Evolutionary conservation across 495 filamentous ascomycete genomes (phyloP), one percentile per base, ranked within the genome.

Genomic region (Trichoderma erinaceum): DNA sequence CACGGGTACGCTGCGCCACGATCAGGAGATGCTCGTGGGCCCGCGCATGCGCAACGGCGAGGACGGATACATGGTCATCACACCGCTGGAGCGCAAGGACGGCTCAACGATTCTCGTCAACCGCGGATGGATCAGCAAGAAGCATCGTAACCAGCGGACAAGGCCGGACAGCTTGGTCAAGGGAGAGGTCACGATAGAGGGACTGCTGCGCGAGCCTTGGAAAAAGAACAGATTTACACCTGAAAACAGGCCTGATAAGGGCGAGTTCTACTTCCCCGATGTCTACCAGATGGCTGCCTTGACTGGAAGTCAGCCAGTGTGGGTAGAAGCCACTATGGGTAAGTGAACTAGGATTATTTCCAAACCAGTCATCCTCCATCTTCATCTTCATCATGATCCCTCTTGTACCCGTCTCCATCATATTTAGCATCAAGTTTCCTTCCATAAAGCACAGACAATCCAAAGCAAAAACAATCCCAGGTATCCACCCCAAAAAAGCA

Each of bases 171-270:
- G 85, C 4, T 68, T 97, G 66, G 87, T 87, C 2, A 73, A 74
- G 41, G 91, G 85, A 0, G 84, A 87, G 72, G 88, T 99, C 3
- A 84, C 81, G 8, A 87, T 98, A 2, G 87, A 96, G 75, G 95
- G 95, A 4, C 74, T 99, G 74, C 76, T 99, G 74, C 78, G 95
- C 66, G 86, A 93, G 80, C 94, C 96, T 38, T 96, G 91, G 88
- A 91, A 92, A 84, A 96, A 92, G 85, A 99, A 99, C 74, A 89
- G 93, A 84, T 99, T 99, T 73, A 99, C 95, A 68, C 95, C 95
- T 0, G 88, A 88, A 0, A 99, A 98, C 72, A 80, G 86, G 69
- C 93, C 93, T 0, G 88, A 93, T 69, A 84, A 83, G 68, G 87
- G 87, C 66, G 89, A 91, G 78, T 99, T 95, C 74, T 95, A 97